These are phyloP conservation scores for Herpetomonas muscarum DNA, from an alignment of 208 protist species.

Conservation along the genomic window DNA sequence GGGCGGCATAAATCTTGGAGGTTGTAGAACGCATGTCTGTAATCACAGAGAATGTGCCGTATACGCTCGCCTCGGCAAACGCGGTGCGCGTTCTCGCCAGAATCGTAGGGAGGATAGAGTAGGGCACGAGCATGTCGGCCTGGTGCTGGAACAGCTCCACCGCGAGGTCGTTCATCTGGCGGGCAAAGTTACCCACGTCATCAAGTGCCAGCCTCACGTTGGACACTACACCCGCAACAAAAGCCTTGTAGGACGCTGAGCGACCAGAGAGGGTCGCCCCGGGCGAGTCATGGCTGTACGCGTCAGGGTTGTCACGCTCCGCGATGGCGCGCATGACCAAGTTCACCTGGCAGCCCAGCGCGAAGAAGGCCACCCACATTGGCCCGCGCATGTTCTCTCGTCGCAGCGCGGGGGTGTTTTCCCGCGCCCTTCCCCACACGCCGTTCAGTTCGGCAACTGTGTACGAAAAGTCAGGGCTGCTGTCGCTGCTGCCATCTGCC, in stretches of 20 bases:
- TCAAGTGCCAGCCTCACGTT: constrained; percentile 24
- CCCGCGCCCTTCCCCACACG: constrained; percentile 39
- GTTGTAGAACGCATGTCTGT: constrained; percentile 41
- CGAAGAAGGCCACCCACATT: constrained; percentile 59
- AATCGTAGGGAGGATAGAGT: constrained; percentile 52
- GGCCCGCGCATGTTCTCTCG: constrained; percentile 29
- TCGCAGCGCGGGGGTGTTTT: constrained; percentile 1
- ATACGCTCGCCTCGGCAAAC: constrained; percentile 53
- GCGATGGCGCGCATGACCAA: constrained; percentile 26
- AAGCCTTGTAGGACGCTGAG: constrained; percentile 10
- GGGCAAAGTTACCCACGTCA: constrained; percentile 52
- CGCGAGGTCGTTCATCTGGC: constrained; percentile 37
- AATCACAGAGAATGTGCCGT: constrained; percentile 32
- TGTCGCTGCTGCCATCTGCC: constrained; percentile 32
- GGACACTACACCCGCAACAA: constrained; percentile 23
- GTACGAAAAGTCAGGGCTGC: constrained; percentile 23
- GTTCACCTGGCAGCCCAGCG: constrained; percentile 65
- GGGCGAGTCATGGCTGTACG: no score
- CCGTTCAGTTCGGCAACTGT: constrained; percentile 48
- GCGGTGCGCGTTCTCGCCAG: constrained; percentile 50
- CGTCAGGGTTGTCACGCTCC: no score
- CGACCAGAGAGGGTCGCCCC: no score
- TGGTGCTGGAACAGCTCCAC: constrained; percentile 25
- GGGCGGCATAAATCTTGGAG: constrained; percentile 46
- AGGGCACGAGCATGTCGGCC: constrained; percentile 32